Percentiles rank a stretch among this genome's conserved stretches.
phyloP scores from a whole-genome alignment of 192 early-diverging fungal species.

The Rhizophagus sp. region DNA sequence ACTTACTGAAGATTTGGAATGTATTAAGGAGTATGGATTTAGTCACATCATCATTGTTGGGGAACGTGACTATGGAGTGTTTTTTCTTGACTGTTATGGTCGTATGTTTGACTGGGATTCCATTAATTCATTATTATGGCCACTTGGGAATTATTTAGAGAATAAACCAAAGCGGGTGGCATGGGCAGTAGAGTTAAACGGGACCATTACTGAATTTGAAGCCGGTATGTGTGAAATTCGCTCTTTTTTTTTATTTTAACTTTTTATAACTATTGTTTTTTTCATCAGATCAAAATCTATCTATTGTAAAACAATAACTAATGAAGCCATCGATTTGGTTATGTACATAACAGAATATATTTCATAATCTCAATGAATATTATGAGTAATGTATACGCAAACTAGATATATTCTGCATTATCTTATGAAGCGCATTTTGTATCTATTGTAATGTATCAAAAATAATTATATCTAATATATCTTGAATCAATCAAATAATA shows the following conservation, averaged over 20 bases:
- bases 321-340: too few species aligned
- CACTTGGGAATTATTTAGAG: neutral
- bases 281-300: too few species aligned
- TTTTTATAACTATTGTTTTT: neutral
- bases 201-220: conserved; percentile 8
- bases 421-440: too few species aligned
- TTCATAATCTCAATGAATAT: too few species aligned
- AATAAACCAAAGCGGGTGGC: neutral
- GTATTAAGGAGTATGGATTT: conserved; percentile 15
- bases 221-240: neutral
- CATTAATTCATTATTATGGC: conserved; percentile 8
- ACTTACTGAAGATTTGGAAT: neutral
- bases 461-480: too few species aligned
- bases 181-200: neutral
- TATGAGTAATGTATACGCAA: too few species aligned
- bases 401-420: too few species aligned
- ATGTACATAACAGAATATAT: too few species aligned
- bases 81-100: conserved; percentile 13
- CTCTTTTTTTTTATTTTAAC: neutral
- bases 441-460: too few species aligned
- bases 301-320: too few species aligned
- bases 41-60: conserved; percentile 13
- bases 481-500: too few species aligned
- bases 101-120: neutral
- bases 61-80: neutral